Evolutionary conservation across 164 flowering plant species (phyloP), one percentile per base, ranked within the genome.

Genomic region (Magnolia kwangsiensis): DNA sequence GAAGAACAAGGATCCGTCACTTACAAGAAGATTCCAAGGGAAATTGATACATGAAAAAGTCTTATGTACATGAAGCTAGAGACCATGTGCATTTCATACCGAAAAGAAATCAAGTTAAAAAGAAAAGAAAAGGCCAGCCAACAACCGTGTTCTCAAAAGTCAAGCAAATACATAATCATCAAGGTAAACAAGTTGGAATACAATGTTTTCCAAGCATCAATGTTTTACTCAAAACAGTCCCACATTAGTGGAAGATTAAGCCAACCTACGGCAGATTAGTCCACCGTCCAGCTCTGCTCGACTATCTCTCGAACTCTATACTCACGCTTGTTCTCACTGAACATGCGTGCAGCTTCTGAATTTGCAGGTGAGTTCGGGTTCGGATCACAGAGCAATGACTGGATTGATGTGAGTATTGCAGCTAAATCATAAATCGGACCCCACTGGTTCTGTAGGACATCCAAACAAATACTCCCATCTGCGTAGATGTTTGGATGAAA

Each of bases 241-340:
- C 24, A 23, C 24, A 23, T 23, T 23, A 23, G 24, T 23, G 24
- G 24, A 23, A 14, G 31, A 70, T 70, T 67, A 65, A 71, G 3
- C n/a, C 31, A 65, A 51, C 45, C 67, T 63, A 24, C 67, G 72
- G 51, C 71, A 31, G 75, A 70, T 80, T 81, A 92, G 78, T 92
- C 97, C 19, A 95, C 96, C 31, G 89, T 90, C 94, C 97, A 90
- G 82, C 94, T 92, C 86, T 90, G 97, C 92, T 90, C 97, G 19
- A 92, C 94, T 72, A 92, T 83, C 68, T 90, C 93, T 18, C 93
- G 88, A 1, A 92, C 91, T 82, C 86, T 89, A 68, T 90, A 92
- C 58, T 92, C 96, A 2, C 93, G 24, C 24, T 23, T 23, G 24
- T 23, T 23, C 24, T 23, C 24, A 23, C 24, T 23, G 24, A 23